Evolutionary conservation across 2,329 filamentous ascomycete species (phyloP), one percentile per base, ranked within the genome.

Genomic region (Aspergillus pseudotamarii): DNA sequence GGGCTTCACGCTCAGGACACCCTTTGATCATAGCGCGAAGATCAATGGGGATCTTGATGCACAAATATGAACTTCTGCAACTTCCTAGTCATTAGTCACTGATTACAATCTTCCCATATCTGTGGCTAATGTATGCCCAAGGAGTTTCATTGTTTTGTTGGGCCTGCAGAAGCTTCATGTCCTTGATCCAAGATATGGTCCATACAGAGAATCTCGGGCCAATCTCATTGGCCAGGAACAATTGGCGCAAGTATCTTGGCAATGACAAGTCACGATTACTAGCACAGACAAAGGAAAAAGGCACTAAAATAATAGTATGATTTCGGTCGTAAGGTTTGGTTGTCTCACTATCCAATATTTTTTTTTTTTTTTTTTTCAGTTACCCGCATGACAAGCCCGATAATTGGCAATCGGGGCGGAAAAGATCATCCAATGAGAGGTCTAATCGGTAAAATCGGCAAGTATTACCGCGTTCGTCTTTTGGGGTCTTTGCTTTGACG

Each of bases 261-360:
- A 30, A 53, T 21, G 50, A 53, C 50, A 53, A 53, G 28, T 53
- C 50, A 53, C 3, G 28, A 12, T 11, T 36, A 54, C 51, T 36
- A 23, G 51, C 11, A 23, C 16, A 6, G 48, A 54, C 51, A 54
- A 38, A 38, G 51, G 26, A 54, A 54, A 36, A 16, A 36, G 28
- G n/a, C 51, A 54, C 51, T 54, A 54, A 54, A 51, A 51, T 16
- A 51, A 51, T 51, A 51, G 48, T 51, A 51, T 19, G 48, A 51
- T n/a, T 51, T 32, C 4, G 16, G 16, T 32, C 26, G 48, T 19
- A 30, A 30, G 48, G 48, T 30, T 51, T 30, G 26, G 26, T 51
- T 30, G 26, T 51, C 26, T 51, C 48, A 30, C 48, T 30, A 30
- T 32, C 3, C 16, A 6, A 5, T n/a, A 9, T 50, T 30, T 34